Conservation (phyloP, 2,329 filamentous ascomycete species). For the Emmonsiellopsis sp. region DNA sequence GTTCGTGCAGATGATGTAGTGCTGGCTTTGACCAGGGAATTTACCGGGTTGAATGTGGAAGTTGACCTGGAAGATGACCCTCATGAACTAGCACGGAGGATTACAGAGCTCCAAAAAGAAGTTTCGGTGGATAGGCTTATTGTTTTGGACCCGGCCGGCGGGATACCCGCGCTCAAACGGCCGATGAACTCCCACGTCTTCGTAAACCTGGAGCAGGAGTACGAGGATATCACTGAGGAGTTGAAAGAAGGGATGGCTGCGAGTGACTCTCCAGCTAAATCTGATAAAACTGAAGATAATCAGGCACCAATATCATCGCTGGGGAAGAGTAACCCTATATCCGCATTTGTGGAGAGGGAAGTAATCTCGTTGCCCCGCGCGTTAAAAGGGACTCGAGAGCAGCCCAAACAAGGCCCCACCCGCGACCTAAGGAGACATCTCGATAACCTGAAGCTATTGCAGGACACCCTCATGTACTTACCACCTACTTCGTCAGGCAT, state of each 20-base stretch:
- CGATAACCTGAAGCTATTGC: slow-evolving; percentile 66
- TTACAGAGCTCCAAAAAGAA: slow-evolving; percentile 38
- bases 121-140: slow-evolving; percentile 76
- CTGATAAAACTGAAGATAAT: slow-evolving; percentile 8
- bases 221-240: slow-evolving; percentile 56
- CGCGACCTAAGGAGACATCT: slow-evolving; percentile 42
- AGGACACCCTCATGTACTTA: slow-evolving; percentile 61
- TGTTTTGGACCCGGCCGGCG: slow-evolving; percentile 76
- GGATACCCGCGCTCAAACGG: slow-evolving; percentile 59
- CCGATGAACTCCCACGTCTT: slow-evolving; percentile 65
- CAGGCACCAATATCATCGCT: slow-evolving; percentile 13
- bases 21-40: slow-evolving; percentile 65
- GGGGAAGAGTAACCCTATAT: slow-evolving; percentile 34
- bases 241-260: slow-evolving; percentile 33
- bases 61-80: slow-evolving; percentile 37
- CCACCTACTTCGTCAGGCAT: slow-evolving; percentile 79
- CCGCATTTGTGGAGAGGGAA: slow-evolving; percentile 31
- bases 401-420: slow-evolving; percentile 6
- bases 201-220: slow-evolving; percentile 90
- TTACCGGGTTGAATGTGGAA: slow-evolving; percentile 56
- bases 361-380: slow-evolving; percentile 16
- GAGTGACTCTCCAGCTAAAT: slow-evolving; percentile 9
- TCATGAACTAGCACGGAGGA: slow-evolving; percentile 28
- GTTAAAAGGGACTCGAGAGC: slow-evolving; percentile 7
- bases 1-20: slow-evolving; percentile 57